Evolutionary conservation across 1,284 basidiomycete species (phyloP).

Genomic region (Puccinia novopanici): DNA sequence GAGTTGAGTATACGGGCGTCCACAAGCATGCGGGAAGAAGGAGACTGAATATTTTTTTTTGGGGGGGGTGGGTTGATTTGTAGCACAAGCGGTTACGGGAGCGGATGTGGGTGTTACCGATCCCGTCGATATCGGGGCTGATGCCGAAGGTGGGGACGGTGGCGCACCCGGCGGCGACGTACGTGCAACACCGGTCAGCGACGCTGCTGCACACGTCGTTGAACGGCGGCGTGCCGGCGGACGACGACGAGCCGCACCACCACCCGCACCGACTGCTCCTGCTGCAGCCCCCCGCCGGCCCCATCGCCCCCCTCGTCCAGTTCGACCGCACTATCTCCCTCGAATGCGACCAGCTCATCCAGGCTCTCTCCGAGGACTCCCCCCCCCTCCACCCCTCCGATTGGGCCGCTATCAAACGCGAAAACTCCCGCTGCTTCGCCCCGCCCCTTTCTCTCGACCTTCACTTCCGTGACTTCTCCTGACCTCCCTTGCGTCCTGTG

Average conservation of each 20-base stretch:
- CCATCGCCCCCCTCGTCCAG: not conserved
- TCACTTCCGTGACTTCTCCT: not conserved
- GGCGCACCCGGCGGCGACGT: not conserved
- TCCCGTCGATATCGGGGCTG: constrained; percentile 49
- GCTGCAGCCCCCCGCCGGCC: not conserved
- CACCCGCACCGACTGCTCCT: not conserved
- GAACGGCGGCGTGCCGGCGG: too few relatives aligned
- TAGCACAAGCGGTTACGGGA: constrained; percentile 55
- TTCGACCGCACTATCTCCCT: constrained; percentile 13
- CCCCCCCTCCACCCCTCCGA: not conserved
- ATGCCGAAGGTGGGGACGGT: not conserved
- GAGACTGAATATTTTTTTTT: not conserved
- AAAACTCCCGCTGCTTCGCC: constrained; percentile 14
- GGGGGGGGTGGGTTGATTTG: too few relatives aligned
- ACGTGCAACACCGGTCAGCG: constrained; percentile 19
- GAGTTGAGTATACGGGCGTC: constrained; percentile 51
- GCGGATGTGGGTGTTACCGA: constrained; percentile 54
- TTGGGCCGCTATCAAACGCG: constrained; percentile 18
- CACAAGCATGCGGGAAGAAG: too few relatives aligned
- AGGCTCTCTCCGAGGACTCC: constrained; percentile 11
- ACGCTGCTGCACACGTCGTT: constrained; percentile 19
- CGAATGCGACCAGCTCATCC: constrained; percentile 29
- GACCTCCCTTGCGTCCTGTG: too few relatives aligned
- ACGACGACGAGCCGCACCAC: too few relatives aligned
- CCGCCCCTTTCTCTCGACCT: not conserved